Base-by-base conservation (phyloP, 441 rosid species). In the Erodium texanum region DNA sequence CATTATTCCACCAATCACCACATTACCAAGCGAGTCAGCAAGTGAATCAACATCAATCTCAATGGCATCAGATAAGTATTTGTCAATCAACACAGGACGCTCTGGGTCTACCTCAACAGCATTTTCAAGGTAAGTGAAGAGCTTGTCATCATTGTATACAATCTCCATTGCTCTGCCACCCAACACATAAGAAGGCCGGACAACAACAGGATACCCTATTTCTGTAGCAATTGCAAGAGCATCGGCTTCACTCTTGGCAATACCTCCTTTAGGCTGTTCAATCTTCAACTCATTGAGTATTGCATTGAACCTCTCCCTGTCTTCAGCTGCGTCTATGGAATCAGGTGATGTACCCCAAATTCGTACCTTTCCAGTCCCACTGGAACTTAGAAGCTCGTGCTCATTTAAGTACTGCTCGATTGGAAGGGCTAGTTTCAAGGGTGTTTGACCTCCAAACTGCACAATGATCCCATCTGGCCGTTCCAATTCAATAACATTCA, bases 321-420 rank as follows among this genome's bases (percentile, higher is more conserved):
- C 92, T 81, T 93, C 97, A 5, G 99, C 99, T 7, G 96, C 95
- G 72, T 93, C 97, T 65, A 93, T 93, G 64, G 93, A 88, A 75
- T 93, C 99, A 18, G 97, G 97, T 62, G 97, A 85, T 14, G 99
- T 91, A 64, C 99, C 99, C 99, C 97, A 93, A 54, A 93, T 91
- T 66, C 84, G 76, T 50, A 94, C 96, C 66, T 34, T 78, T 52
- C 97, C 99, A 54, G 74, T 73, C 45, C 96, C 96, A 54, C 96
- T 89, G 65, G 88, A 79, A 81, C 80, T 71, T 67, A 80, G 70
- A 62, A 79, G 93, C 80, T 64, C 84, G 71, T 89, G 79, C 79
- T 86, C 86, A 72, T 94, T 95, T 71, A 94, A 75, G 76, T 88
- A 85, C 68, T 69, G 85, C 80, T 91, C 90, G 77, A 93, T 89